A percentile compares a stretch with the other conserved stretches of the same genome.
Conservation (phyloP, 225 moss, liverwort and hornwort genomes). For the Thuidium tamariscinum region DNA sequence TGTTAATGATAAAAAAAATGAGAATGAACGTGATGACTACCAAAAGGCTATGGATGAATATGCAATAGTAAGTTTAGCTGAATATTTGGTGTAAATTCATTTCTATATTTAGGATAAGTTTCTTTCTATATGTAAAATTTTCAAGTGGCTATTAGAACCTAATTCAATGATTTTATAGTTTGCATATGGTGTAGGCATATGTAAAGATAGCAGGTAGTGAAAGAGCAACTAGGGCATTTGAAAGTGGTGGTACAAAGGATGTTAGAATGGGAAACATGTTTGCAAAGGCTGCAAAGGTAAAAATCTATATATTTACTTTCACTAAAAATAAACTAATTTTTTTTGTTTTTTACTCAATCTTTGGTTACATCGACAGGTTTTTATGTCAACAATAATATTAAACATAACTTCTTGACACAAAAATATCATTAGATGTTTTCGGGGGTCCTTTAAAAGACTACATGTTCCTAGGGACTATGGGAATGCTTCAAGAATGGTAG, state of each 20-base stretch:
- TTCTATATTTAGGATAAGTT: neutral
- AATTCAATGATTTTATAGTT: neutral
- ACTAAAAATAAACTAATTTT: too few relatives aligned
- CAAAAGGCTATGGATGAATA: conserved; percentile 50
- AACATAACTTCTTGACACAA: neutral
- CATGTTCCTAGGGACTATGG: too few relatives aligned
- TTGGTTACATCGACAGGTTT: neutral
- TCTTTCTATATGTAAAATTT: neutral
- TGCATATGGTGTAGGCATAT: conserved; percentile 49
- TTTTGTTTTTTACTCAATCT: neutral
- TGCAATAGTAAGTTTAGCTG: conserved; percentile 11
- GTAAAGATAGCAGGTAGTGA: conserved; percentile 48
- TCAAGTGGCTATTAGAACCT: neutral
- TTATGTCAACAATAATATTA: neutral
- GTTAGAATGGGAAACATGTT: conserved; percentile 54
- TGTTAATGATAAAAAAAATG: neutral
- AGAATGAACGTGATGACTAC: conserved; percentile 25
- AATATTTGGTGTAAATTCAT: neutral
- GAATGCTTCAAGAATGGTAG: too few relatives aligned
- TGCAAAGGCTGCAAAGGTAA: conserved; percentile 72
- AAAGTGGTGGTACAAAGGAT: conserved; percentile 31
- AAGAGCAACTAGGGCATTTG: conserved; percentile 18
- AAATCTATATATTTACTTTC: neutral
- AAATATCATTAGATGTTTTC: too few relatives aligned
- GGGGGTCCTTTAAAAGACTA: too few relatives aligned